phyloP scores from a whole-genome alignment of 2,329 filamentous ascomycete species.

The Fusarium caatingaense region DNA sequence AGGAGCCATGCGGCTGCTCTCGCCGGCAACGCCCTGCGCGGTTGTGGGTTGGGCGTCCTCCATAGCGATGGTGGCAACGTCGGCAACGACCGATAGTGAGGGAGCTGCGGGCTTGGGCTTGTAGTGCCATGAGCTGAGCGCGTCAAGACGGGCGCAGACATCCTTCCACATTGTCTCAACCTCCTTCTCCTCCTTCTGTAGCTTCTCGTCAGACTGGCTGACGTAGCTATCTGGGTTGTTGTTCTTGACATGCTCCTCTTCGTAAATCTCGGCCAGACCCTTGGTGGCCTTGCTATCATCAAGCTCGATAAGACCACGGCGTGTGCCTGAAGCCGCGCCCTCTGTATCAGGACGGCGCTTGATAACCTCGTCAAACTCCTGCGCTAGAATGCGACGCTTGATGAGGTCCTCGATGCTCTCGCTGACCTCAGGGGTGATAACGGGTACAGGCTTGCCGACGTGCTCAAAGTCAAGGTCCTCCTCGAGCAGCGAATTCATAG shows the following conservation, averaged over 20 bases:
- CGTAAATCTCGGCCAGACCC: slow-evolving; percentile 91
- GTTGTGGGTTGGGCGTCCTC: slow-evolving; percentile 93
- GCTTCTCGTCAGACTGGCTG: slow-evolving; percentile 83
- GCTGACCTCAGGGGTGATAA: slow-evolving; percentile 90
- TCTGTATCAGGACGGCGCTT: slow-evolving; percentile 82
- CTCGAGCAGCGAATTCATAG: slow-evolving; percentile 91
- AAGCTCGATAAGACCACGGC: slow-evolving; percentile 81
- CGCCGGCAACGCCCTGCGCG: slow-evolving; percentile 76
- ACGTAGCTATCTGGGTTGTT: slow-evolving; percentile 83
- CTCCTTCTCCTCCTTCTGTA: slow-evolving; percentile 83
- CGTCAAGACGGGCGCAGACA: slow-evolving; percentile 82
- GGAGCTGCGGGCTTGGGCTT: slow-evolving; percentile 86
- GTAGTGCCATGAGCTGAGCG: slow-evolving; percentile 94
- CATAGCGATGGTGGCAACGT: slow-evolving; percentile 92
- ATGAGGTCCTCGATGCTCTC: slow-evolving; percentile 94
- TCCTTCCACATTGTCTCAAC: slow-evolving; percentile 86
- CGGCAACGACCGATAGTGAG: slow-evolving; percentile 86
- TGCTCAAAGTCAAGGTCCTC: slow-evolving; percentile 97
- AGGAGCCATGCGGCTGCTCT: slow-evolving; percentile 83
- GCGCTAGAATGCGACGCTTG: slow-evolving; percentile 89
- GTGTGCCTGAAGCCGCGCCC: slow-evolving; percentile 67
- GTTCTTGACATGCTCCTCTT: slow-evolving; percentile 86
- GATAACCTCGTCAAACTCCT: slow-evolving; percentile 92
- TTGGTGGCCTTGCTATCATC: slow-evolving; percentile 90
- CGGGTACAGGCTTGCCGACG: slow-evolving; percentile 91